A percentile compares a stretch with the other conserved stretches of the same genome.
Conservation (phyloP, 768 basidiomycete species). For the Crucibulum laeve region DNA sequence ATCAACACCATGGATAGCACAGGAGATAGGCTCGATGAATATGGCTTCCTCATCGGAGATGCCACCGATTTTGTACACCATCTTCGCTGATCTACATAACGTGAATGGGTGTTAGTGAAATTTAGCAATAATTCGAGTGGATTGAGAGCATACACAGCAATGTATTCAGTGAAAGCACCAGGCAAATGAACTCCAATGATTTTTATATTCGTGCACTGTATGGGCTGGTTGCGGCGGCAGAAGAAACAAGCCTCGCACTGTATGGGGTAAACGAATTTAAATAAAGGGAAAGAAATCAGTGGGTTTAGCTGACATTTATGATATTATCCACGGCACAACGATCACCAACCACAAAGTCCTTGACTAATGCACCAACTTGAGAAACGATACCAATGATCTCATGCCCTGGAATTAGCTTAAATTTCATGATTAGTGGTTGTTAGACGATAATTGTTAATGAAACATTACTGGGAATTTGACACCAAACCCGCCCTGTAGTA, state of each 20-base stretch:
- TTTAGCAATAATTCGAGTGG: no score
- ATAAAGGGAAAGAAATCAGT: no score
- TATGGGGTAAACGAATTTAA: no score
- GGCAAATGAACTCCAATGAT: conserved; percentile 74
- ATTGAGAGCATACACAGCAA: conserved; percentile 71
- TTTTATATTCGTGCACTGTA: conserved; percentile 83
- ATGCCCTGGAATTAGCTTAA: conserved; percentile 37
- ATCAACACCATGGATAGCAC: conserved; percentile 89
- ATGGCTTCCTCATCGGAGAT: conserved; percentile 85
- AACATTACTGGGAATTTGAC: conserved; percentile 58
- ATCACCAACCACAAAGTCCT: conserved; percentile 72
- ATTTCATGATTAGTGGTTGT: background rate
- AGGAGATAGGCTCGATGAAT: conserved; percentile 85
- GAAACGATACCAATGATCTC: conserved; percentile 64
- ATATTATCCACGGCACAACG: conserved; percentile 86
- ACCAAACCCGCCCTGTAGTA: conserved; percentile 56
- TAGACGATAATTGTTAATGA: conserved; percentile 28
- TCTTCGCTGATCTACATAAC: no score
- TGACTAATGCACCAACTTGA: conserved; percentile 76
- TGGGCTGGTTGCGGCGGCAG: conserved; percentile 75
- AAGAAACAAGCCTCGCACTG: conserved; percentile 88
- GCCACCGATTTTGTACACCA: conserved; percentile 85
- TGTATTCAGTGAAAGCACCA: conserved; percentile 89
- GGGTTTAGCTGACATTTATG: no score
- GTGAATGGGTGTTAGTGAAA: no score